phyloP scores from a whole-genome alignment of 208 protist species.

The Porcisia hertigi region DNA sequence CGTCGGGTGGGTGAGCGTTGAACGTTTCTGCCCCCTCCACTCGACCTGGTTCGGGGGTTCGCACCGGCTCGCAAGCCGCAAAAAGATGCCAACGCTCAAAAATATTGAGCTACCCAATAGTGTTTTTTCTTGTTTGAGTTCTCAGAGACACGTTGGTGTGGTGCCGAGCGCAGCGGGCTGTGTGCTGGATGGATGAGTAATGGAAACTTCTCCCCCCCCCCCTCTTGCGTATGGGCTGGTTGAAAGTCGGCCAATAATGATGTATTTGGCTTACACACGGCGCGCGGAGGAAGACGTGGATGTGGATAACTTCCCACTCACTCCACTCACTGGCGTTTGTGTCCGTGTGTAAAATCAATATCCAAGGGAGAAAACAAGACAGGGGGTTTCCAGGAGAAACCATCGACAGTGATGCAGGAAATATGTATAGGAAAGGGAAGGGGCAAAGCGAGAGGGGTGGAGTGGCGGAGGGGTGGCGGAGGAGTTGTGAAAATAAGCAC shows the following conservation, averaged over 20 bases:
- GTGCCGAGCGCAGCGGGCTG: neutral
- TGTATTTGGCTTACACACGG: neutral
- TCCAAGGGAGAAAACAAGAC: no score
- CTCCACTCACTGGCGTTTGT: neutral
- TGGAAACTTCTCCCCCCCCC: neutral
- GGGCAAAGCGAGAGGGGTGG: no score
- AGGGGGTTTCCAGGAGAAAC: neutral
- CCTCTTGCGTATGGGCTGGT: neutral
- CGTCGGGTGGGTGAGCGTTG: neutral
- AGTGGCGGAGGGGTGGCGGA: neutral
- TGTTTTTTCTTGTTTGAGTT: neutral
- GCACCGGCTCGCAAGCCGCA: no score
- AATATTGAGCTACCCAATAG: neutral
- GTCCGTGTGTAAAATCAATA: neutral
- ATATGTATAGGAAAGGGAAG: neutral
- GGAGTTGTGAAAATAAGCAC: neutral
- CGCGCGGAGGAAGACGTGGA: neutral
- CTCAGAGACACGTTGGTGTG: neutral
- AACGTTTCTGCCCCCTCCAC: neutral
- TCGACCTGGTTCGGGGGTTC: neutral
- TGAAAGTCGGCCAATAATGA: neutral
- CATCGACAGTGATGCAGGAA: neutral
- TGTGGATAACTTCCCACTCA: neutral
- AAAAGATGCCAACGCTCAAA: neutral
- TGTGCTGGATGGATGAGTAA: neutral